phyloP scores from a whole-genome alignment of 805 yeast species.

The Starmerella apis region DNA sequence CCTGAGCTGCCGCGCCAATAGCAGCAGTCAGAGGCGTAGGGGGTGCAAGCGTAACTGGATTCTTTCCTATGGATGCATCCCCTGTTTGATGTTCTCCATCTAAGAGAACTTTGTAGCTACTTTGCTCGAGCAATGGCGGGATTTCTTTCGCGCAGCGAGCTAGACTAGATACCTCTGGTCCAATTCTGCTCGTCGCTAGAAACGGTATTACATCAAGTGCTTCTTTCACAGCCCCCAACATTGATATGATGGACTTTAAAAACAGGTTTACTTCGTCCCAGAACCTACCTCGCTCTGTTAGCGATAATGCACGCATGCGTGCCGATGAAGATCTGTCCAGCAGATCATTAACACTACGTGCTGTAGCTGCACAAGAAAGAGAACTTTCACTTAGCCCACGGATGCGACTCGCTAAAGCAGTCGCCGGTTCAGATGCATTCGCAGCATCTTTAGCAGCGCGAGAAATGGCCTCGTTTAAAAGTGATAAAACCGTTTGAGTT shows the following conservation, averaged over 20 bases:
- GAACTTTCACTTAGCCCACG: constrained; percentile 71
- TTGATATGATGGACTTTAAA: constrained; percentile 70
- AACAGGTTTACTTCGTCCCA: constrained; percentile 82
- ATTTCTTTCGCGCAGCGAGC: constrained; percentile 88
- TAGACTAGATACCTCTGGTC: constrained; percentile 58
- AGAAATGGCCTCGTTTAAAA: constrained; percentile 23
- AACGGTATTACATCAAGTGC: constrained; percentile 74
- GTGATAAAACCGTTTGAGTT: constrained; percentile 21
- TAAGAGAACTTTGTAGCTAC: constrained; percentile 37
- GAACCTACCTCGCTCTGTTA: constrained; percentile 49
- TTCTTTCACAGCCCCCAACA: constrained; percentile 70
- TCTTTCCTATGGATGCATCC: not conserved
- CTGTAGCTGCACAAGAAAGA: constrained; percentile 69
- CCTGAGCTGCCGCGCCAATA: constrained; percentile 35
- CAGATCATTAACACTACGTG: constrained; percentile 51
- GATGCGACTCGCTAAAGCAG: constrained; percentile 48
- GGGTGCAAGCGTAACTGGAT: constrained; percentile 21
- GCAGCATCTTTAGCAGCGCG: constrained; percentile 25
- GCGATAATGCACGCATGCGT: constrained; percentile 22
- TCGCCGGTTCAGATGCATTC: constrained; percentile 34
- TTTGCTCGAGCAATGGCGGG: constrained; percentile 68
- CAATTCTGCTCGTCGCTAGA: constrained; percentile 58
- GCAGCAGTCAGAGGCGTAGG: constrained; percentile 36
- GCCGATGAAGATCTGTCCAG: constrained; percentile 44
- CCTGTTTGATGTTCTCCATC: constrained; percentile 9